Evolutionary conservation across 768 basidiomycete genomes (phyloP), one percentile per base, ranked within the genome.

Genomic region (Pluteus cervinus): DNA sequence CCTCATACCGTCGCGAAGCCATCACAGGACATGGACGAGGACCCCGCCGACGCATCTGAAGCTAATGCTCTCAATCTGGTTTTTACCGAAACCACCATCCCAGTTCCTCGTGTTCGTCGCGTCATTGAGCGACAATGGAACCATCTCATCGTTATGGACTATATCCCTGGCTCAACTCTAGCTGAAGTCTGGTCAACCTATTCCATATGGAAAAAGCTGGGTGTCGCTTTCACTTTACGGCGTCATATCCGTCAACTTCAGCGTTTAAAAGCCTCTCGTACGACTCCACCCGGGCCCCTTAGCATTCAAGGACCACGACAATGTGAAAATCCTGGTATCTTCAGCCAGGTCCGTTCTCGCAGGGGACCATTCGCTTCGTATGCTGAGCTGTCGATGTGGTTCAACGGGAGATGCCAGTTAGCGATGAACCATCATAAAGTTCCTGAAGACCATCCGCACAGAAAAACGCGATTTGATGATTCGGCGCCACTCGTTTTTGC

Each of bases 401-500:
- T 47, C 44, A 35, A 44, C 15, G 15, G 42, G 24, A 37, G 44
- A 14, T 33, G 24, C 9, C 15, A 22, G 14, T 11, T 42, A 20
- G 40, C 33, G 4, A 34, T 17, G 17, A 3, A 17, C 11, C 7
- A 14, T 22, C 5, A 35, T 4, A 24, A 34, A 22, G 17, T 31
- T 26, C 39, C 41, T 7, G 8, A 36, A n/a, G 39, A 45, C 33
- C 28, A 42, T 17, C 44, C 42, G 11, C 20, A 21, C 5, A 33
- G 39, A 22, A 35, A 25, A 3, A 37, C 35, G 9, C n/a, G 16
- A 8, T 50, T 50, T 25, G 51, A 45, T 26, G 36, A 51, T 34
- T 49, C 47, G 3, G 25, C 20, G 29, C 55, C 52, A 34, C 45
- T 52, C 2, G 54, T 55, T 28, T 38, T 55, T 21, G 48, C 45